Conservation (phyloP, 1,284 basidiomycete species). For the Cystobasidium sp. region DNA sequence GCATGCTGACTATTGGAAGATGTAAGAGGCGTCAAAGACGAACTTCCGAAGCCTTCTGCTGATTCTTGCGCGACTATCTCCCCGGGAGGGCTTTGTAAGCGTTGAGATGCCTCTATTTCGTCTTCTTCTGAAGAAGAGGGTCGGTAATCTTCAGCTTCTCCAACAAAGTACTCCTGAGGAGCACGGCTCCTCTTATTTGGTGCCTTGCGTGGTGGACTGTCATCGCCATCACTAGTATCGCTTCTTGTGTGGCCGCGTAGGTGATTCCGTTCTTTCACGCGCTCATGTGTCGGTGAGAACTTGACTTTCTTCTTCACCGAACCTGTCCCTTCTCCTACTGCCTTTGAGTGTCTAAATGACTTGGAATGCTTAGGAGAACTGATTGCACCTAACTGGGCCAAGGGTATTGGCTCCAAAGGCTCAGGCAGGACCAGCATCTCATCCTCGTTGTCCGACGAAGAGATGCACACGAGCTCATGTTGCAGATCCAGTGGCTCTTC, state of each 20-base stretch:
- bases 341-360: too few relatives aligned
- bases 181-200: neutral
- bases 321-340: too few relatives aligned
- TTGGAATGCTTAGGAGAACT: too few relatives aligned
- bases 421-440: neutral
- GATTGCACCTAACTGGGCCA: neutral
- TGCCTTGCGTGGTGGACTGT: too few relatives aligned
- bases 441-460: neutral
- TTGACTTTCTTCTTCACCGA: too few relatives aligned
- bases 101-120: neutral
- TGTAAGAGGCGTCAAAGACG: slow-evolving; percentile 8
- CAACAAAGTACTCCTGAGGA: neutral
- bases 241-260: too few relatives aligned
- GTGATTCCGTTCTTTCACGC: too few relatives aligned
- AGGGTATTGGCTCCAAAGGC: neutral
- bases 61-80: too few relatives aligned
- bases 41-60: neutral
- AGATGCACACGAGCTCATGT: neutral
- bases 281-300: too few relatives aligned
- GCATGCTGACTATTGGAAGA: neutral
- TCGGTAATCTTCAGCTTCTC: neutral
- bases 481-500: neutral
- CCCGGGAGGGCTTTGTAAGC: too few relatives aligned
- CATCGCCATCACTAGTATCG: too few relatives aligned
- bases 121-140: neutral